Evolutionary conservation across 2,329 filamentous ascomycete genomes (phyloP), one percentile per base, ranked within the genome.

Genomic region (Fusarium brevicatenulatum): DNA sequence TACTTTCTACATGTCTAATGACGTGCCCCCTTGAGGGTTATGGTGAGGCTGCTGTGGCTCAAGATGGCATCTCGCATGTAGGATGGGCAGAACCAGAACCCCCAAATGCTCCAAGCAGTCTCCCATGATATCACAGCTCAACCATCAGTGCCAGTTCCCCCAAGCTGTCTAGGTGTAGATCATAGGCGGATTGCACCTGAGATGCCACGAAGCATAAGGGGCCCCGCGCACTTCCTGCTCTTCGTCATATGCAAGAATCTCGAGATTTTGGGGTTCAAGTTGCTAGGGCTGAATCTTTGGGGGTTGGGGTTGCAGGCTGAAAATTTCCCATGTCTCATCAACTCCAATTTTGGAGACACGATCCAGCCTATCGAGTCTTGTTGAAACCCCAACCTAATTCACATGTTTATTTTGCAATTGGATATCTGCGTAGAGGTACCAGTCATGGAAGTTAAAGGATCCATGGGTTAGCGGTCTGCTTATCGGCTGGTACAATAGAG

Each of bases 371-470:
- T 21, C 28, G 7, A 30, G n/a, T 23, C 44, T 70, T 74, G 70
- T 76, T 75, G 74, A 72, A 74, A 37, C 56, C 74, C 57, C 74
- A 76, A 76, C 74, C 60, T 63, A 42, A 58, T 70, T 65, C 65
- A 68, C 72, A 72, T 68, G 71, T 32, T 58, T 46, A 37, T 5
- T 7, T n/a, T 36, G 23, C 21, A 12, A 28, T 28, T 30, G 32
- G 19, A 52, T n/a, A 39, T 42, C 7, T 64, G 8, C 39, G 19
- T n/a, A 32, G 32, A 50, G 19, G 30, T 53, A 15, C 34, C 18
- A 18, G 34, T 36, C 9, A 34, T 34, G 32, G 32, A 34, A 23
- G 13, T 13, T 7, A 8, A 13, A 40, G 7, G 25, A 47, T 21
- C 25, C 12, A 39, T 21, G 13, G n/a, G 37, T 30, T 49, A 49